Evolutionary conservation across 1,284 basidiomycete species (phyloP).

Genomic region (Neonothopanus nambi): DNA sequence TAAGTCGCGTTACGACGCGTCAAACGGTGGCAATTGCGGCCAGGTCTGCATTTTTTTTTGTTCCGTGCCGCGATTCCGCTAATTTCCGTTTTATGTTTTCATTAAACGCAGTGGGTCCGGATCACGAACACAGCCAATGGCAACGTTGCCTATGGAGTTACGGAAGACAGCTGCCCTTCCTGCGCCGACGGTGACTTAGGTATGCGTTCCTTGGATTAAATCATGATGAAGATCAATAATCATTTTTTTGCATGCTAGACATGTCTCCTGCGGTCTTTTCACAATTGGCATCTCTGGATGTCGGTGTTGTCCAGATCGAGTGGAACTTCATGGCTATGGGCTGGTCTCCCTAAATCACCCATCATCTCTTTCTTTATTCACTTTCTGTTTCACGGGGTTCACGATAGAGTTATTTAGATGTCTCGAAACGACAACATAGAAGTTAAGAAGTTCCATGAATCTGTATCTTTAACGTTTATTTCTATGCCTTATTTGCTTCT

Average conservation of each 20-base stretch:
- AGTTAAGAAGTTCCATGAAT: too few relatives aligned
- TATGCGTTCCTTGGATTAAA: neutral
- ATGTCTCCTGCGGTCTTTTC: constrained; percentile 15
- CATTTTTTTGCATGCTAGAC: constrained; percentile 1
- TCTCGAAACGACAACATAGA: too few relatives aligned
- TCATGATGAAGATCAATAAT: neutral
- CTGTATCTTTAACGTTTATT: too few relatives aligned
- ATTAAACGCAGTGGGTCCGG: constrained; percentile 1
- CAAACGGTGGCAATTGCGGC: constrained; percentile 12
- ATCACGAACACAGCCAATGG: constrained; percentile 9
- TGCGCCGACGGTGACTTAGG: constrained; percentile 12
- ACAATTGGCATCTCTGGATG: constrained; percentile 4
- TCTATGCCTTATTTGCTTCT: too few relatives aligned
- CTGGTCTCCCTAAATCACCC: constrained; percentile 3
- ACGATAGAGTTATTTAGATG: too few relatives aligned
- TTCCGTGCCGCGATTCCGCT: too few relatives aligned
- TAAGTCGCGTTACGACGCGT: constrained; percentile 10
- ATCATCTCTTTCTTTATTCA: too few relatives aligned
- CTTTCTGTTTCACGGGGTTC: too few relatives aligned
- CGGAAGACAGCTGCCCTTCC: constrained; percentile 13
- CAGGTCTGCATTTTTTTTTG: constrained; percentile 11
- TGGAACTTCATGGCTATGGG: constrained; percentile 15
- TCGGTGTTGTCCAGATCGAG: constrained; percentile 10
- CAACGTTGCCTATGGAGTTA: constrained; percentile 8
- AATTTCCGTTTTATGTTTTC: neutral